Evolutionary conservation across 352 stramenopile species (phyloP), one percentile per base, ranked within the genome.

Genomic region (Phytopythium cucurbitacearum): DNA sequence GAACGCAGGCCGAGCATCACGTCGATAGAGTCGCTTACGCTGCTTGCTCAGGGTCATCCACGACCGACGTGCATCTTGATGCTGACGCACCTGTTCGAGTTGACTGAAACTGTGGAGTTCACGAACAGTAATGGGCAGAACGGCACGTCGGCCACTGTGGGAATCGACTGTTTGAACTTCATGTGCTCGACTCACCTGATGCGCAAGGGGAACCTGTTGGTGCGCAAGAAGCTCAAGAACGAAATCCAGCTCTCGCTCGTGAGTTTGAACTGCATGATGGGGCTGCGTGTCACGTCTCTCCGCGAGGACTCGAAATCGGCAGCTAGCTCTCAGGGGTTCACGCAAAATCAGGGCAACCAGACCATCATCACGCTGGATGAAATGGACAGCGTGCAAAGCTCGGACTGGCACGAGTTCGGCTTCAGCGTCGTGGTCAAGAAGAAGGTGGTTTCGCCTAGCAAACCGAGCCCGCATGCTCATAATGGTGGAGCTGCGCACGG

Each of bases 201-300:
- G 70, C 71, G 74, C n/a, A 76, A 72, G 21, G 80, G 79, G 1
- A 73, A 69, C 32, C 48, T 94, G 40, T 45, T 87, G 34, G 59
- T 87, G 33, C 80, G 79, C 57, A 87, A 87, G 56, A 94, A 89
- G 65, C 67, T 91, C 28, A 85, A 85, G 49, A 91, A 94, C 47
- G 78, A 91, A 36, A 33, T 91, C 8, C 80, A 91, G 60, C 51
- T 55, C 33, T 91, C 76, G 28, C 59, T 86, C 34, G 65, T 91
- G 40, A 87, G 75, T 56, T 60, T 91, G 38, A 94, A 94, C 56
- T 94, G 85, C 56, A 94, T 94, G 85, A 87, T 94, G 80, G 85
- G 85, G 9, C 63, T 94, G 7, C 79, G 75, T 9, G 79, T 93
- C 54, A 89, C 81, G 40, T 73, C 67, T 41, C 45, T 88, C 12